Evolutionary conservation across 805 yeast genomes (phyloP), one percentile per base, ranked within the genome.

Genomic region (Tetrapisispora taiwanensis): DNA sequence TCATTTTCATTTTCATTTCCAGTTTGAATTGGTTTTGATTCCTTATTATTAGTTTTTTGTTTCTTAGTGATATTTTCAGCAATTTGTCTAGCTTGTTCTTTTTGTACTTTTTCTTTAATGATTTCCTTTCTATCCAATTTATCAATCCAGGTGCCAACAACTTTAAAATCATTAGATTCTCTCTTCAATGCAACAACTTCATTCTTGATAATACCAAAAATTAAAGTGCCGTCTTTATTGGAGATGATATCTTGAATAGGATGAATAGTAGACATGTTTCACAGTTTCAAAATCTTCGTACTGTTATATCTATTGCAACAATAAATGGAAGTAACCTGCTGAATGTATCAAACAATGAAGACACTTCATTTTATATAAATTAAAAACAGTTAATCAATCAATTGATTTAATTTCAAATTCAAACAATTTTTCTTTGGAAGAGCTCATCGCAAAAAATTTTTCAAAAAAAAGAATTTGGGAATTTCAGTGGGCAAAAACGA

Each of bases 141-240:
- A 60, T 84, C 92, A 14, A 65, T 56, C 89, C 90, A 84, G 30
- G 67, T 58, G 1, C 84, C 85, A n/a, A 50, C 52, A 12, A 54
- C 22, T 18, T 45, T 44, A 42, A 47, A 60, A 9, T 59, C 54
- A 1, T 17, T 9, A 12, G 22, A 41, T 18, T 52, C 49, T 1
- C 69, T 43, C 40, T 67, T 64, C 55, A 72, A 81, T 3, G 71
- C 82, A 46, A 73, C 71, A n/a, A 84, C 63, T 32, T 71, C 65
- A 55, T 79, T 81, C 53, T 80, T 78, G 4, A 76, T 72, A 1
- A 82, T 69, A 1, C 75, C 72, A 61, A 75, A 81, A 14, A 84
- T 58, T 17, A 71, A 59, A 3, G 65, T 58, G 1, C 80, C 80
- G 15, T 65, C 58, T 4, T 55, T 54, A 52, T 68, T 72, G n/a